Evolutionary conservation across 441 rosid species (phyloP), one percentile per base, ranked within the genome.

Genomic region (Theobroma grandiflorum): DNA sequence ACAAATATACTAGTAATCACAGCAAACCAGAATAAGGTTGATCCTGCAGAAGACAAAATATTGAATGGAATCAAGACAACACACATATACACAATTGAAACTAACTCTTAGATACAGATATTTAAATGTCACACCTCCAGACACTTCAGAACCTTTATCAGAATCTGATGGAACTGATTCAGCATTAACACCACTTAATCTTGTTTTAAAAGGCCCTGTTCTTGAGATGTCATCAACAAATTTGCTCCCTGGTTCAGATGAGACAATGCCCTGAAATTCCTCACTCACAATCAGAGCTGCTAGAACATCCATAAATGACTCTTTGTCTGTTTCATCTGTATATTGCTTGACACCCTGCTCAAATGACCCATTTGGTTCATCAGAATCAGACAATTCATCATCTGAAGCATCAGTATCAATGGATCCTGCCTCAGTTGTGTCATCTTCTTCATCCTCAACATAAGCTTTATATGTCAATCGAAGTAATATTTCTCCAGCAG

Each of bases 391-490:
- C 80, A 85, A 77, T 79, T 96, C 99, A 79, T 93, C 96, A 82
- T 93, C 98, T 0, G 94, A 93, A 79, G 76, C 85, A 83, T 91
- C 91, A 20, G 85, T 81, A 72, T 86, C 88, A 49, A 76, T 55
- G 37, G 88, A 82, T 86, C 80, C 89, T 75, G 85, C 86, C 64
- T 77, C 83, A 65, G 83, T 63, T 73, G 83, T 90, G 80, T 92
- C 97, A 82, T 96, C 98, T 81, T 94, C 99, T 88, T 94, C 99
- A 75, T 96, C 99, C 89, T 96, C 98, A 77, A 94, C 98, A 75
- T 95, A 96, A 71, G 91, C 97, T 90, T 96, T 96, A 84, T 94
- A 96, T 49, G 98, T 96, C 63, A 96, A 90, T 79, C 99, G 91
- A 78, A 96, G 93, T 52, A 93, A 84, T 76, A 96, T 81, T 86